Evolutionary conservation across 2,329 filamentous ascomycete genomes (phyloP), one percentile per base, ranked within the genome.

Genomic region (Alternaria sp.): DNA sequence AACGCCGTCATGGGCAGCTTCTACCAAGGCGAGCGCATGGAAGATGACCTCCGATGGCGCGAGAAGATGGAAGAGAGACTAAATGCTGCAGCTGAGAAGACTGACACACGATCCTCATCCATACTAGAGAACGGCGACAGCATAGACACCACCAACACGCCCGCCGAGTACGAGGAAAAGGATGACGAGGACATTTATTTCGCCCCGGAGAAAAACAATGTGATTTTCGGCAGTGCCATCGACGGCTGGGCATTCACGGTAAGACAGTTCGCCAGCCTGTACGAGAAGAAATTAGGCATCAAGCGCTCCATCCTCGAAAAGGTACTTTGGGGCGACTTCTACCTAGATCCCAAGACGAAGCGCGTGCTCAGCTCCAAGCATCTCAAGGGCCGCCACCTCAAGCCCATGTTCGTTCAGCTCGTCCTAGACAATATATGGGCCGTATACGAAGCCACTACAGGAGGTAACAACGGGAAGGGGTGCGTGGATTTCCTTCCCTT

Each of bases 161-260:
- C 83, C 30, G 84, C 83, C 10, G 87, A 88, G 50, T 99, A 93
- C 71, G 90, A 97, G 78, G 96, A 98, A 78, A 89, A 90, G 71
- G 94, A 97, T 74, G 96, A 99, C 75, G 94, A 98, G 78, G 94
- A 97, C 78, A 90, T 99, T 25, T 99, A 99, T 80, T 99, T 99
- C 81, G 93, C 96, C 1, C 96, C 96, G 0, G 96, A 99, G 77
- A 97, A 95, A 81, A 97, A 97, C 80, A 99, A 99, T 76, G 96
- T 99, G 79, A 98, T 99, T 68, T 99, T 99, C 79, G 94, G 93
- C 83, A 98, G 95, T 78, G 96, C 96, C 63, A 91, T 97, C 60
- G 96, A 99, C 77, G 96, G 96, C n/a, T 99, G 96, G 96, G 96
- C 96, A 3, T 99, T 99, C 75, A 99, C 96, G 0, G 90, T 97